Conservation (phyloP, 2,329 filamentous ascomycete species). For the Graphilbum fragrans region DNA sequence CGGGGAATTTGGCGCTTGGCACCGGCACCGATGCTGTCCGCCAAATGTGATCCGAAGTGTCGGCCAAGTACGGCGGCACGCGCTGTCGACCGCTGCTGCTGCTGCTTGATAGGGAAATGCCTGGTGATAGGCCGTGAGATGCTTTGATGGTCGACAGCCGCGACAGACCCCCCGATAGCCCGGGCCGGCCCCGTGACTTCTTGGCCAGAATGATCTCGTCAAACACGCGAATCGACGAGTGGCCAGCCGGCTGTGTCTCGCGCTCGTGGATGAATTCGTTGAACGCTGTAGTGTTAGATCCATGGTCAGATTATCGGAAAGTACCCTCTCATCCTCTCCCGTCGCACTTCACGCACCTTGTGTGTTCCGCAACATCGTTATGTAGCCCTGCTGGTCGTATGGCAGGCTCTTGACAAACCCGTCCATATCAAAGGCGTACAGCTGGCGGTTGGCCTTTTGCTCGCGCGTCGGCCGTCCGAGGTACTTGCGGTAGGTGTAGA, state of each 20-base stretch:
- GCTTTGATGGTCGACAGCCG: conserved; percentile 47
- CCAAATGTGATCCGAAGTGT: conserved; percentile 71
- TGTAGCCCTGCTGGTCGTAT: conserved; percentile 54
- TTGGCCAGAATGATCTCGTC: conserved; percentile 79
- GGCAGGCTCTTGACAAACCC: conserved; percentile 53
- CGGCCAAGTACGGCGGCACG: conserved; percentile 50
- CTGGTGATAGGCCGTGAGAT: conserved; percentile 36
- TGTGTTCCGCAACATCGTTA: conserved; percentile 51
- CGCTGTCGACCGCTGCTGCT: conserved; percentile 11
- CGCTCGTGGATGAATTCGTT: conserved; percentile 80
- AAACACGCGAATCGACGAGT: conserved; percentile 62
- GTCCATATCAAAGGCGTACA: conserved; percentile 54
- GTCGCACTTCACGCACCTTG: conserved; percentile 40
- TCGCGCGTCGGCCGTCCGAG: conserved; percentile 46
- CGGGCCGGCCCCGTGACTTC: conserved; percentile 51
- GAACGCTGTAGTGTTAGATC: conserved; percentile 36
- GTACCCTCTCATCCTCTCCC: too few relatives aligned
- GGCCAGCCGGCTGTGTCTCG: conserved; percentile 49
- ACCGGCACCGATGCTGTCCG: conserved; percentile 51
- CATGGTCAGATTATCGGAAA: too few relatives aligned
- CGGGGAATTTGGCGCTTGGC: conserved; percentile 48
- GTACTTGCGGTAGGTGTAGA: conserved; percentile 55
- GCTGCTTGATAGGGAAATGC: conserved; percentile 19
- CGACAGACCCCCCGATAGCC: conserved; percentile 47
- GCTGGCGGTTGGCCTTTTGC: conserved; percentile 46